These are phyloP conservation scores for Boeremia lycopersici DNA, from an alignment of 2,329 filamentous ascomycete species.

Conservation along the genomic window DNA sequence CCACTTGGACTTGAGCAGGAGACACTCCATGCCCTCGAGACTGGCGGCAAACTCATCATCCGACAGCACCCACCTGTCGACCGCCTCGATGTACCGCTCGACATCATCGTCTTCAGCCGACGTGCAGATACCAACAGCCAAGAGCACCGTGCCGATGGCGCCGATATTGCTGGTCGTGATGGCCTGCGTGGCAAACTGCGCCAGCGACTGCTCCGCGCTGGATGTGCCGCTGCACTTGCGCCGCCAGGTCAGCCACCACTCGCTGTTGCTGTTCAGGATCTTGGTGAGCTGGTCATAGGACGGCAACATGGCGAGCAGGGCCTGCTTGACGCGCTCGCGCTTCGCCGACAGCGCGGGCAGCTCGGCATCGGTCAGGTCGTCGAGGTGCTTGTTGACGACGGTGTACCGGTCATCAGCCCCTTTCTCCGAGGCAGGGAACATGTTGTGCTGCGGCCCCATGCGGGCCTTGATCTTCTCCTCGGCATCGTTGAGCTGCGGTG, in stretches of 20 bases:
- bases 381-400: conserved; percentile 38
- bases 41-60: conserved; percentile 59
- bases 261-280: conserved; percentile 44
- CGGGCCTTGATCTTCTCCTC: conserved; percentile 39
- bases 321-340: conserved; percentile 45
- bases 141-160: conserved; percentile 46
- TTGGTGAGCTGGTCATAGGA: conserved; percentile 42
- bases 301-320: conserved; percentile 43
- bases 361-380: conserved; percentile 30
- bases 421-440: conserved; percentile 17
- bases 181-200: conserved; percentile 53
- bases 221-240: conserved; percentile 52
- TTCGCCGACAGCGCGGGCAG: conserved; percentile 35
- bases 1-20: conserved; percentile 58
- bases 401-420: conserved; percentile 34
- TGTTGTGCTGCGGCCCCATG: conserved; percentile 29
- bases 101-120: conserved; percentile 53
- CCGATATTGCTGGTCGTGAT: conserved; percentile 51
- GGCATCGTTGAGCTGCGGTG: conserved; percentile 42
- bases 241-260: conserved; percentile 53
- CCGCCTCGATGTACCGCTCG: conserved; percentile 53
- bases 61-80: conserved; percentile 55
- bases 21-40: conserved; percentile 60
- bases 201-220: conserved; percentile 43
- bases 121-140: conserved; percentile 47